Conservation (phyloP, 2,329 filamentous ascomycete genomes). For the Fusarium sp. region DNA sequence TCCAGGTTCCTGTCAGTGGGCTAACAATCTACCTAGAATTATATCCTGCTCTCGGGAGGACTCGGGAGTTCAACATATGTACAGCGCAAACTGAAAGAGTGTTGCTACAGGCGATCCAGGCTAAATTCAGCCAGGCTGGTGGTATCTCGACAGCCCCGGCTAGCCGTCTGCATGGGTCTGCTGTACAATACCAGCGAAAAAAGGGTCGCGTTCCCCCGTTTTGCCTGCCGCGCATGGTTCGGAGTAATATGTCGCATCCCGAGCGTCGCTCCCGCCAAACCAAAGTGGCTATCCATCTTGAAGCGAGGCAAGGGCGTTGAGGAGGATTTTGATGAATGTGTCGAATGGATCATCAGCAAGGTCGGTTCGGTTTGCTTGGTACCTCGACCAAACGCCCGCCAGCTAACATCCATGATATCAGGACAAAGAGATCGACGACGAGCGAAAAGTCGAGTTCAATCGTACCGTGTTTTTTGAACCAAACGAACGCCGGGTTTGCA, state of each 20-base stretch:
- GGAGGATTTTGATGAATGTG: neutral
- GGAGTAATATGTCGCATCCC: neutral
- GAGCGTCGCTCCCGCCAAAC: neutral
- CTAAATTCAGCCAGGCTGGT: neutral
- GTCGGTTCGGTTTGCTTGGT: neutral
- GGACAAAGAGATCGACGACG: neutral
- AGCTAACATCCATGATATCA: neutral
- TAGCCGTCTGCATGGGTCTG: neutral
- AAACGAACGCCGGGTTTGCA: neutral
- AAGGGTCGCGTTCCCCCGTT: neutral
- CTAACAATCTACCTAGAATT: neutral
- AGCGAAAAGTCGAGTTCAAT: neutral
- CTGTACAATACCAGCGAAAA: neutral
- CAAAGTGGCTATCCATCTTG: neutral
- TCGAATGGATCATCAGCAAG: neutral
- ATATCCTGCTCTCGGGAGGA: neutral
- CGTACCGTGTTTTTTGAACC: neutral
- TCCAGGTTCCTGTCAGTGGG: neutral
- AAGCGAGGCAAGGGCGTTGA: neutral
- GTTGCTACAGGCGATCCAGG: neutral
- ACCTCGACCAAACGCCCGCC: neutral
- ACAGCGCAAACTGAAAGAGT: neutral
- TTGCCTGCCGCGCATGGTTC: neutral
- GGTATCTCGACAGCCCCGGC: neutral
- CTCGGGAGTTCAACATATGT: neutral